A percentile compares a stretch with the other conserved stretches of the same genome.
phyloP scores from a whole-genome alignment of 2,329 filamentous ascomycete genomes.

The Pestalotiopsis sp. region DNA sequence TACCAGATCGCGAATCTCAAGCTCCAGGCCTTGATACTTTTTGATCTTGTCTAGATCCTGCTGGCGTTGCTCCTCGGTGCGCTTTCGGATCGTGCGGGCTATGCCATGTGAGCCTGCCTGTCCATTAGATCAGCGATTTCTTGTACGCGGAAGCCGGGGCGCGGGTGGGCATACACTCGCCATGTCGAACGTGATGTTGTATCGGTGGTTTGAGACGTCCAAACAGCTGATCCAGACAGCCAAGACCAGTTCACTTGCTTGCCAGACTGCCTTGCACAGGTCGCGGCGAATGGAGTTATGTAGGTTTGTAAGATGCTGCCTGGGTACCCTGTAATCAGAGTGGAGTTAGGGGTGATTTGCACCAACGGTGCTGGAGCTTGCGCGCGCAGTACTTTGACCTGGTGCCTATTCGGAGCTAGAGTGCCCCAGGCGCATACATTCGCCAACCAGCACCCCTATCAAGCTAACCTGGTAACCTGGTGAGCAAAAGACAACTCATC shows the following conservation, averaged over 20 bases:
- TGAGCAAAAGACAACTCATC: not conserved
- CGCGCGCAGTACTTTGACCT: too few species aligned
- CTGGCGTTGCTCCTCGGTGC: slow-evolving; percentile 70
- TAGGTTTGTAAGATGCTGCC: too few species aligned
- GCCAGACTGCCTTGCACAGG: not conserved
- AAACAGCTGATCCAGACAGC: not conserved
- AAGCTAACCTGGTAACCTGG: not conserved
- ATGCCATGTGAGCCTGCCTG: slow-evolving; percentile 73
- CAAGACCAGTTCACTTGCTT: not conserved
- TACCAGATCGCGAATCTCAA: slow-evolving; percentile 69
- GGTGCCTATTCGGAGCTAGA: too few species aligned
- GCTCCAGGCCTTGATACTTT: slow-evolving; percentile 74
- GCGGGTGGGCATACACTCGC: slow-evolving; percentile 28
- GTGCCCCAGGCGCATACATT: too few species aligned
- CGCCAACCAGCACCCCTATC: too few species aligned
- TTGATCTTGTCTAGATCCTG: slow-evolving; percentile 76
- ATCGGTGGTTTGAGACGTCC: not conserved
- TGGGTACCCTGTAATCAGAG: too few species aligned
- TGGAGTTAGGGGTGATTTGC: too few species aligned
- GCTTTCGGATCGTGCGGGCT: slow-evolving; percentile 65
- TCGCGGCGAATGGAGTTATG: too few species aligned
- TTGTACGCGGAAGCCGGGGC: not conserved
- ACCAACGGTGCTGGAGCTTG: too few species aligned
- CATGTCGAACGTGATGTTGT: slow-evolving; percentile 22
- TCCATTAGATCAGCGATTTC: slow-evolving; percentile 7